A percentile compares a stretch with the other conserved stretches of the same genome.
These are phyloP conservation scores for Phialocephala sp. DNA, from an alignment of 2,329 filamentous ascomycete genomes.

Conservation along the genomic window DNA sequence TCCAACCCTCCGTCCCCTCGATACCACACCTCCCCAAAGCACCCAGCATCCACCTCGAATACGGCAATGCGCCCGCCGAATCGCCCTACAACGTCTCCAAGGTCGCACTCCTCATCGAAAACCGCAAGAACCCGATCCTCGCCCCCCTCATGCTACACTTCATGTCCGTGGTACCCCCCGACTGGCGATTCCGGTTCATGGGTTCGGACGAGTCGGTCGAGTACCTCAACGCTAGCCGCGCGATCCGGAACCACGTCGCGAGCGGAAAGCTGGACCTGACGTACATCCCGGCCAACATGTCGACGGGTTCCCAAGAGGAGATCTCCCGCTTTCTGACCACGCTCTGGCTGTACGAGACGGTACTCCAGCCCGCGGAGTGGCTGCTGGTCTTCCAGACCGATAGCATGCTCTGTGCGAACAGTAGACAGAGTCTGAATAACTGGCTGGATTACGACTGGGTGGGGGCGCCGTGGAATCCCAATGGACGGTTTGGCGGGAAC, in stretches of 20 bases:
- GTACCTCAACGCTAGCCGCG: constrained; percentile 51
- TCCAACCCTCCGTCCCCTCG: constrained; percentile 34
- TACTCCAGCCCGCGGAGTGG: constrained; percentile 57
- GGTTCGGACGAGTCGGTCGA: constrained; percentile 54
- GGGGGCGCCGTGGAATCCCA: constrained; percentile 43
- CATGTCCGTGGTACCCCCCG: constrained; percentile 60
- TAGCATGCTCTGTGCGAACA: constrained; percentile 61
- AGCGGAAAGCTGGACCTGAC: constrained; percentile 55
- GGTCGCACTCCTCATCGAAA: constrained; percentile 61
- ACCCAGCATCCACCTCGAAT: constrained; percentile 36
- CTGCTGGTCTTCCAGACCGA: constrained; percentile 62
- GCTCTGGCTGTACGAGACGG: constrained; percentile 56
- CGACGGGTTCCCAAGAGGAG: constrained; percentile 55
- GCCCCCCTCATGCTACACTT: constrained; percentile 61
- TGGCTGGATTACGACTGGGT: constrained; percentile 45
- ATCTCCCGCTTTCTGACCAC: constrained; percentile 59
- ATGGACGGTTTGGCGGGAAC: constrained; percentile 42
- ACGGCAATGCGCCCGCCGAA: constrained; percentile 18
- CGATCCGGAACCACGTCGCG: constrained; percentile 47
- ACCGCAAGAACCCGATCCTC: constrained; percentile 54
- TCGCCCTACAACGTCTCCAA: constrained; percentile 39
- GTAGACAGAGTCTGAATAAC: constrained; percentile 45
- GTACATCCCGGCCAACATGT: constrained; percentile 58
- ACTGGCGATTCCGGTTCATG: constrained; percentile 64
- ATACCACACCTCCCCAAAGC: constrained; percentile 28